phyloP scores from a whole-genome alignment of 208 protist species.

The Phytomonas sp. region DNA sequence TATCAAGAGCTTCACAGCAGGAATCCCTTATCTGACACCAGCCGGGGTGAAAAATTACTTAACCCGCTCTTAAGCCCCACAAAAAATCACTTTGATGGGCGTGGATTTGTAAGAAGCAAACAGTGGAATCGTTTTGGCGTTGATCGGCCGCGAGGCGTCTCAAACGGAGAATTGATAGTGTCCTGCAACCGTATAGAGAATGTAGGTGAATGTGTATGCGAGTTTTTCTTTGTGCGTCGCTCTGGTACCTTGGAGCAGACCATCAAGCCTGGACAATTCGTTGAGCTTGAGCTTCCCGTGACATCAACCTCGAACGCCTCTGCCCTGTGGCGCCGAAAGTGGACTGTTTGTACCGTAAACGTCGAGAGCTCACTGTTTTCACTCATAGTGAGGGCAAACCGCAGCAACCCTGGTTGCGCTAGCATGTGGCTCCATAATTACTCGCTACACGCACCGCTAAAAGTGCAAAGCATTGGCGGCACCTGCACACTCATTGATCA shows the following conservation, averaged over 20 bases:
- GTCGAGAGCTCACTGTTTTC: conserved; percentile 36
- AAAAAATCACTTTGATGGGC: background rate
- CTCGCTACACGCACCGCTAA: conserved; percentile 39
- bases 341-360: conserved; percentile 53
- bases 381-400: conserved; percentile 48
- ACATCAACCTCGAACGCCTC: background rate
- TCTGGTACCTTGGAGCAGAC: conserved; percentile 20
- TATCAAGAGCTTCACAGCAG: conserved; percentile 3
- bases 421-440: conserved; percentile 59
- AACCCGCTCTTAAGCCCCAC: background rate
- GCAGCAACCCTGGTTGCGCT: conserved; percentile 21
- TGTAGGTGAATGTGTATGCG: conserved; percentile 39
- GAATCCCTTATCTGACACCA: background rate
- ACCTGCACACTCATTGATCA: conserved; percentile 61
- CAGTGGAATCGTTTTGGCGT: background rate
- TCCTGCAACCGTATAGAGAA: conserved; percentile 23
- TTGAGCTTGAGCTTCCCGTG: conserved; percentile 38
- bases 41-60: background rate
- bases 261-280: conserved; percentile 47
- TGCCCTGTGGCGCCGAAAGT: conserved; percentile 34
- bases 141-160: background rate
- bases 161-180: conserved; percentile 12
- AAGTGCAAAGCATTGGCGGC: conserved; percentile 38
- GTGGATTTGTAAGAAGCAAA: background rate
- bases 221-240: conserved; percentile 39